These are phyloP conservation scores for Lactarius tabidus DNA, from an alignment of 768 basidiomycete genomes.

Conservation along the genomic window DNA sequence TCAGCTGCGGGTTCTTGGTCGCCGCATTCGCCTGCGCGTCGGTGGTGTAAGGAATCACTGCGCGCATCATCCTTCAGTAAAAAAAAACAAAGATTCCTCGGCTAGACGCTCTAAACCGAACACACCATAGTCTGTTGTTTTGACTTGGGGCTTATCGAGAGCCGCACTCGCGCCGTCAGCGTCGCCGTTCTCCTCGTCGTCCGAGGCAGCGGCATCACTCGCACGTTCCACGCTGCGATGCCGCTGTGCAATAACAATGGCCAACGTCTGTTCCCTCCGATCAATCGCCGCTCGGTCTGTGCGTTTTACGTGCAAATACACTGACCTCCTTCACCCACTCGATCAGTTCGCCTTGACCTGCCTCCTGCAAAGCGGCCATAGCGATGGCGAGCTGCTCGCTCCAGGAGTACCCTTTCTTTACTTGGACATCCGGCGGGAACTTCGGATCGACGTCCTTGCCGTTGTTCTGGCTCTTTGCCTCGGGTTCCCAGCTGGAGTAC, in stretches of 20 bases:
- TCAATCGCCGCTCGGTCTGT: conserved; percentile 1
- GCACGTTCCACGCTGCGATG: conserved; percentile 58
- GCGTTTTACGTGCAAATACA: conserved; percentile 11
- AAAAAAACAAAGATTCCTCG: conserved; percentile 5
- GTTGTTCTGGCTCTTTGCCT: conserved; percentile 40
- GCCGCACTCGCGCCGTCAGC: conserved; percentile 35
- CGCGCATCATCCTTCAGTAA: neutral
- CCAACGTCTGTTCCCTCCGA: conserved; percentile 57
- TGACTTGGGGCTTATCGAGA: conserved; percentile 63
- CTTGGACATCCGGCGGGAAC: conserved; percentile 64
- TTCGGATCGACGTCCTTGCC: conserved; percentile 40
- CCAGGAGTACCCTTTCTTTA: conserved; percentile 86
- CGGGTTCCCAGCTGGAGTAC: conserved; percentile 72
- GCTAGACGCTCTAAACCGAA: conserved; percentile 7
- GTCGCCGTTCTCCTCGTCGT: conserved; percentile 32
- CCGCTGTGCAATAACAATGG: conserved; percentile 55
- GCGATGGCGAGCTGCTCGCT: conserved; percentile 88
- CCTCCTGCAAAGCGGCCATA: conserved; percentile 67
- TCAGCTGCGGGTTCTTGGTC: conserved; percentile 72
- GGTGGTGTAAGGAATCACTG: conserved; percentile 72
- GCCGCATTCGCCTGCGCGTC: conserved; percentile 76
- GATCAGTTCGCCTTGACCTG: conserved; percentile 58
- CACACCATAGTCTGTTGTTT: conserved; percentile 77
- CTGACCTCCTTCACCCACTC: conserved; percentile 81
- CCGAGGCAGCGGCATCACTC: conserved; percentile 41